These are phyloP conservation scores for Aureobasidium pullulans DNA, from an alignment of 2,329 filamentous ascomycete species.

Conservation along the genomic window DNA sequence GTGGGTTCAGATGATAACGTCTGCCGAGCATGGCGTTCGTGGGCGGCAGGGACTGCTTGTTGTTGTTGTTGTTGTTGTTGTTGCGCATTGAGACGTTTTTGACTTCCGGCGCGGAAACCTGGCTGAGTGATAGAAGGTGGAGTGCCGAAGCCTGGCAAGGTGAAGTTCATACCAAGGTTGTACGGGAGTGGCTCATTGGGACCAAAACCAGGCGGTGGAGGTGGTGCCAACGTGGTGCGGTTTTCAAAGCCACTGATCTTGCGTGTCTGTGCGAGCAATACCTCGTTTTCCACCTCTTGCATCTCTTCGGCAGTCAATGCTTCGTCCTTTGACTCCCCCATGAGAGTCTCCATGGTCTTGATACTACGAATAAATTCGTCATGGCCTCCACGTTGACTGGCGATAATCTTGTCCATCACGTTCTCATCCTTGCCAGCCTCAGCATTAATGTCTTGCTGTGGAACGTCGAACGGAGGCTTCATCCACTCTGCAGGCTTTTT, in stretches of 20 bases:
- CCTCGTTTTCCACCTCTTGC: conserved; percentile 23
- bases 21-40: background rate
- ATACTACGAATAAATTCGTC: conserved; percentile 42
- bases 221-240: background rate
- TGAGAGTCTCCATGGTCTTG: conserved; percentile 28
- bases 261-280: conserved; percentile 13
- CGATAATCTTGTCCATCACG: conserved; percentile 57
- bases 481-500: conserved; percentile 49
- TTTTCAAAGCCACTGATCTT: background rate
- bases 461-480: conserved; percentile 48
- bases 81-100: no score
- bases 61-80: background rate
- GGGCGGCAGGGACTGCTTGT: background rate
- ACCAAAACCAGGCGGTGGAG: background rate
- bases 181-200: background rate
- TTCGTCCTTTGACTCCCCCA: conserved; percentile 26
- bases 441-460: conserved; percentile 43
- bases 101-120: no score
- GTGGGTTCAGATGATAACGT: background rate
- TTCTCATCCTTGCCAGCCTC: conserved; percentile 50
- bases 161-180: background rate
- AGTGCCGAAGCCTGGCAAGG: no score
- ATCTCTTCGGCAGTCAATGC: conserved; percentile 26
- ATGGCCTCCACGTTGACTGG: conserved; percentile 37
- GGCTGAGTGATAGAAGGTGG: no score